Evolutionary conservation across 2,329 filamentous ascomycete species (phyloP).

Genomic region (Parafenestella ontariensis): DNA sequence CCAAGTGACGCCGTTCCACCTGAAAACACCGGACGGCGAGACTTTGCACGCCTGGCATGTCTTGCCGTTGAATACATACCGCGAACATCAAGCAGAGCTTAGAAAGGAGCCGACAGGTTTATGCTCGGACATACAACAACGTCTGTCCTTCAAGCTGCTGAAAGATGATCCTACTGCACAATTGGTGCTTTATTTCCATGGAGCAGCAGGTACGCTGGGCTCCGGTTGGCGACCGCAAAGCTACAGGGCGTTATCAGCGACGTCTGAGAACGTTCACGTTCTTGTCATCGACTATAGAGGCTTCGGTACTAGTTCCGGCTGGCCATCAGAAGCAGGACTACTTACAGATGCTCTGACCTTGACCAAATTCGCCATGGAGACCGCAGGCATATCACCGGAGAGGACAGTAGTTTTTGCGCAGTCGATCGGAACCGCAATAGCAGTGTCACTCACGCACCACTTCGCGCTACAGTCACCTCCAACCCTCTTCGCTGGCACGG

Average conservation of each 20-base stretch:
- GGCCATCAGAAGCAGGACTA: conserved; percentile 63
- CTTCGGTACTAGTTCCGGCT: conserved; percentile 62
- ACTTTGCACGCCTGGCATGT: conserved; percentile 60
- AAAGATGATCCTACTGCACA: conserved; percentile 68
- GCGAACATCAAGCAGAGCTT: conserved; percentile 52
- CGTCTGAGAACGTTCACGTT: conserved; percentile 62
- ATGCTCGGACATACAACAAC: conserved; percentile 61
- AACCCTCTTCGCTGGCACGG: conserved; percentile 60
- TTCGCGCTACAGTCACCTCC: conserved; percentile 53
- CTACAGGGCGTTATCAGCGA: conserved; percentile 62
- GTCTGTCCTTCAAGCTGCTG: conserved; percentile 67
- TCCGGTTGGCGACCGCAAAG: conserved; percentile 63
- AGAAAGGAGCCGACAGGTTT: conserved; percentile 55
- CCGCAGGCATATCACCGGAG: conserved; percentile 59
- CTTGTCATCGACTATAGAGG: conserved; percentile 69
- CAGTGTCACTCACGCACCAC: conserved; percentile 54
- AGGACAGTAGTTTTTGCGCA: conserved; percentile 67
- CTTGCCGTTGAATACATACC: conserved; percentile 56
- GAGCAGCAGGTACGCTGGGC: conserved; percentile 63
- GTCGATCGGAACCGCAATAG: conserved; percentile 65
- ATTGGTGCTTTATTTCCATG: conserved; percentile 69
- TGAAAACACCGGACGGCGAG: conserved; percentile 52
- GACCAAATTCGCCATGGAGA: conserved; percentile 61
- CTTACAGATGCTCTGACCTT: conserved; percentile 61
- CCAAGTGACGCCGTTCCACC: conserved; percentile 58